Evolutionary conservation across 2,329 filamentous ascomycete genomes (phyloP).

Genomic region (Raffaelea albimanens): DNA sequence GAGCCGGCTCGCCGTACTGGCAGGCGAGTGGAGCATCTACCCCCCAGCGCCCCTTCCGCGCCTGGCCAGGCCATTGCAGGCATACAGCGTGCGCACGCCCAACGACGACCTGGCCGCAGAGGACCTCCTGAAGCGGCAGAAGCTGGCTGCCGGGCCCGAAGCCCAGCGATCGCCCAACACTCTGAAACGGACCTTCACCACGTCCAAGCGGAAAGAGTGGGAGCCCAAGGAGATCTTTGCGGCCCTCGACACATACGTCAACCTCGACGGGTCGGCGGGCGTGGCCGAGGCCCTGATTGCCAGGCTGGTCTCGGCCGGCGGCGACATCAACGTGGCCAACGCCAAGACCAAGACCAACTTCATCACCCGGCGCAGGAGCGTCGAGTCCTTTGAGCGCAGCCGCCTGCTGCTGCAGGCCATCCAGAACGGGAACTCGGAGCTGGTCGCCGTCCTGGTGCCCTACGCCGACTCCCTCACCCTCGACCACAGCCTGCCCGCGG

Average conservation of each 20-base stretch:
- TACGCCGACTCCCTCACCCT: conserved; percentile 42
- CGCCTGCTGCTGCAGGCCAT: conserved; percentile 37
- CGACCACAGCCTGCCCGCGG: conserved; percentile 38
- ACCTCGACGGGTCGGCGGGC: conserved; percentile 38
- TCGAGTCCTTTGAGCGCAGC: conserved; percentile 40
- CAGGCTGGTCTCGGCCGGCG: conserved; percentile 38
- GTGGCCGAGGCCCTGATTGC: conserved; percentile 46
- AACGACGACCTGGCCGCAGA: conserved; percentile 45
- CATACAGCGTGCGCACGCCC: conserved; percentile 33
- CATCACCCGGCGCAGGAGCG: conserved; percentile 37
- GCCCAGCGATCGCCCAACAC: conserved; percentile 12
- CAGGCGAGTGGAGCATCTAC: conserved; percentile 39
- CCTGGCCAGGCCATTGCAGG: conserved; percentile 24
- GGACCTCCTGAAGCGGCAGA: conserved; percentile 39
- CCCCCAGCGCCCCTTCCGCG: conserved; percentile 29
- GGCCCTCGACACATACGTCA: conserved; percentile 38
- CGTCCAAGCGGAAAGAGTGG: conserved; percentile 28
- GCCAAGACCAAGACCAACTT: conserved; percentile 38
- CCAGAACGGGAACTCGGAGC: conserved; percentile 45
- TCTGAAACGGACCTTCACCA: conserved; percentile 30
- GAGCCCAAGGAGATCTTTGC: conserved; percentile 44
- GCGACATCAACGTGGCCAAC: conserved; percentile 37
- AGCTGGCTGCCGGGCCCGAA: conserved; percentile 12
- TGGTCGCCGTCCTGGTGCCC: conserved; percentile 43
- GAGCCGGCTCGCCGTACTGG: conserved; percentile 38